Percentiles rank a stretch among this genome's conserved stretches.
Conservation (phyloP, 371 early-diverging fungal genomes). For the Mortierella sp. region DNA sequence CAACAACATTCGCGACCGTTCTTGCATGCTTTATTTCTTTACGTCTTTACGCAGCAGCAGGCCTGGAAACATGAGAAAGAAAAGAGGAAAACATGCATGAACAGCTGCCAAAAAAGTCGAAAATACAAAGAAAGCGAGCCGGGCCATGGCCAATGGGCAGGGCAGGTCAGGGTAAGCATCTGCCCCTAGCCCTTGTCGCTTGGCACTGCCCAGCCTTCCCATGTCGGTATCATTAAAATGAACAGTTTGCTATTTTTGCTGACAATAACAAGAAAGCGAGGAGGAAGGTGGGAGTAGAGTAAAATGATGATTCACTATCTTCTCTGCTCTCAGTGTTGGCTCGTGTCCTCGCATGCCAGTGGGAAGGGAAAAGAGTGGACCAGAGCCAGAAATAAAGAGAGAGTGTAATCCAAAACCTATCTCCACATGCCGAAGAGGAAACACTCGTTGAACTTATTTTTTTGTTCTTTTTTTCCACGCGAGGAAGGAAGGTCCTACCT, state of each 20-base stretch:
- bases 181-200: no score
- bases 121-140: neutral
- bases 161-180: neutral
- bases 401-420: neutral
- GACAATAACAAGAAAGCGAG: neutral
- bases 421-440: neutral
- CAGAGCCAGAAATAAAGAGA: neutral
- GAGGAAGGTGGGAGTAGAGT: no score
- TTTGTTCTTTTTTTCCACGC: no score
- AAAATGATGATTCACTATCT: neutral
- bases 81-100: neutral
- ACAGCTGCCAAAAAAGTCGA: neutral
- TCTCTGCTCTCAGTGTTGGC: neutral
- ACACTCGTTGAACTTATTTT: neutral
- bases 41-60: neutral
- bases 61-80: neutral
- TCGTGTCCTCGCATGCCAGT: constrained; percentile 12
- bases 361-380: no score
- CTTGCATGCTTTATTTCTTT: neutral
- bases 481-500: no score
- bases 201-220: neutral
- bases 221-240: neutral
- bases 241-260: neutral
- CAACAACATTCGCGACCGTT: neutral
- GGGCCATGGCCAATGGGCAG: neutral